A percentile compares a stretch with the other conserved stretches of the same genome.
These are phyloP conservation scores for Lithospermum erythrorhizon DNA, from an alignment of 257 asterid species.

Conservation along the genomic window DNA sequence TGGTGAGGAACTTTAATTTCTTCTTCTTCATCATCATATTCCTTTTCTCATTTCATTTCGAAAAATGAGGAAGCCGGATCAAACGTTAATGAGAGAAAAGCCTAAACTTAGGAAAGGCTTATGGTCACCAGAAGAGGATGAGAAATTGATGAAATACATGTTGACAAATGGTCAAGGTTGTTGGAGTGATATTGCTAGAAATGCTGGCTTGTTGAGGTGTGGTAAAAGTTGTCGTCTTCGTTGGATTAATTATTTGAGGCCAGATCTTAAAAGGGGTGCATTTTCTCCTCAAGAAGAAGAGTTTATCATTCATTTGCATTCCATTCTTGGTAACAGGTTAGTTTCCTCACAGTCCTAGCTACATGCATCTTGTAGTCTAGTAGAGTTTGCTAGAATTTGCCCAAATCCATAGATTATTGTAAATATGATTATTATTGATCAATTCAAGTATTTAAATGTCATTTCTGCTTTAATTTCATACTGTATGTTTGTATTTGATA, in stretches of 20 bases:
- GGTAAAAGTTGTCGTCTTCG: conserved; percentile 80
- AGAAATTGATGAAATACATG: conserved; percentile 71
- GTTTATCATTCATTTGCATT: conserved; percentile 65
- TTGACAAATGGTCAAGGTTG: conserved; percentile 70
- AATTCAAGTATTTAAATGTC: too few species aligned
- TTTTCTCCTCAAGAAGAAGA: conserved; percentile 72
- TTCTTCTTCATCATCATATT: background rate
- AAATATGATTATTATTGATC: too few species aligned
- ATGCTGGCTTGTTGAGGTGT: conserved; percentile 66
- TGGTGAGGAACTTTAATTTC: background rate
- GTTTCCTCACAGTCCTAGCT: background rate
- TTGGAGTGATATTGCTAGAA: conserved; percentile 83
- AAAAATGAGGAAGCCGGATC: conserved; percentile 42
- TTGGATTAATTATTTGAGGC: conserved; percentile 78
- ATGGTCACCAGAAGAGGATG: conserved; percentile 92
- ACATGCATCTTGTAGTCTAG: too few species aligned
- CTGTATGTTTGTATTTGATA: too few species aligned
- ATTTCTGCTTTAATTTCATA: too few species aligned
- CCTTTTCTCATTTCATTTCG: background rate
- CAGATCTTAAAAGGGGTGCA: conserved; percentile 83
- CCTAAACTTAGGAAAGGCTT: conserved; percentile 59
- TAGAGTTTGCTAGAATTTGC: too few species aligned
- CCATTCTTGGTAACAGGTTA: conserved; percentile 85
- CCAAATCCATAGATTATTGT: too few species aligned
- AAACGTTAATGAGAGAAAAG: conserved; percentile 16